A percentile compares a stretch with the other conserved stretches of the same genome.
These are phyloP conservation scores for Colletotrichum sublineola DNA, from an alignment of 2,329 filamentous ascomycete genomes.

Conservation along the genomic window DNA sequence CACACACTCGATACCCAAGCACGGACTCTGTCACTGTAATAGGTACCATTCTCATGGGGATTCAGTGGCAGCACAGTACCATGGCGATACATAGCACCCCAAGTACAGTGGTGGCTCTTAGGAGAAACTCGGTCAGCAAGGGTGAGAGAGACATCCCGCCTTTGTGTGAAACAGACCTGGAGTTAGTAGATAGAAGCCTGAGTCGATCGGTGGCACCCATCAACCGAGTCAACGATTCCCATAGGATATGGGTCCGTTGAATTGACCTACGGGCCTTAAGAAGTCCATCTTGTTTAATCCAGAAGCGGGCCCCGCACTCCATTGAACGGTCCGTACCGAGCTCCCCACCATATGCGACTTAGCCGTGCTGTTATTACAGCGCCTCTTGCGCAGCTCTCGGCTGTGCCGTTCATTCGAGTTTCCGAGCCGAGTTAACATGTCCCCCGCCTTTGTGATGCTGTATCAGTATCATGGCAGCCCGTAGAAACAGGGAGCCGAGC, in stretches of 20 bases:
- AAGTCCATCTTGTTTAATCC: neutral
- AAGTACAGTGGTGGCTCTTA: neutral
- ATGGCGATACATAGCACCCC: neutral
- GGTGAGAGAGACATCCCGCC: neutral
- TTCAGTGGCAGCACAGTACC: neutral
- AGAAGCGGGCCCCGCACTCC: neutral
- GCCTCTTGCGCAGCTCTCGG: neutral
- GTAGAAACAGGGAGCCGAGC: neutral
- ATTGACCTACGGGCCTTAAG: neutral
- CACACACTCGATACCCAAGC: neutral
- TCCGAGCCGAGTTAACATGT: neutral
- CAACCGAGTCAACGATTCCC: neutral
- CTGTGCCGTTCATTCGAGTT: neutral
- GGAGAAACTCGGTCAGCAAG: neutral
- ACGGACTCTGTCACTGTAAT: neutral
- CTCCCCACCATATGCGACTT: neutral
- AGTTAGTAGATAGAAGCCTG: neutral
- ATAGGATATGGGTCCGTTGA: neutral
- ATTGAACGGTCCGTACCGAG: constrained; percentile 23
- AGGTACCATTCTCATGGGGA: neutral
- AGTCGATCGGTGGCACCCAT: neutral
- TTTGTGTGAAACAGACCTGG: neutral
- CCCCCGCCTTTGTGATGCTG: neutral
- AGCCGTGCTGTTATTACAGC: neutral
- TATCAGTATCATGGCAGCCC: neutral